Conservation (phyloP, 176 grass and related monocot species). For the Rhynchospora breviuscula region DNA sequence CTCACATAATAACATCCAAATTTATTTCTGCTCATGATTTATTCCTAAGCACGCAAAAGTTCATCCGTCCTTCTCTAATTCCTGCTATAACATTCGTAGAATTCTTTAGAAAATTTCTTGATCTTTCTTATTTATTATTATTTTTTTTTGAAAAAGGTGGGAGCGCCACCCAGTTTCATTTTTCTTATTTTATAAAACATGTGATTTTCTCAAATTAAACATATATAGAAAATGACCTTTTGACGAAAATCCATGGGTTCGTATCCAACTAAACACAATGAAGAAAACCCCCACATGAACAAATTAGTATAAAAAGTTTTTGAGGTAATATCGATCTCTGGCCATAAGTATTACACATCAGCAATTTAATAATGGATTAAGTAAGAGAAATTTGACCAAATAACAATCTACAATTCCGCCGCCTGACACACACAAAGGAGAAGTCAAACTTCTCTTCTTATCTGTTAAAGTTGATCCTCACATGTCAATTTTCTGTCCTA, state of each 20-base stretch:
- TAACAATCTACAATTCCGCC: neutral
- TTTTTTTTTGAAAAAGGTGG: no score
- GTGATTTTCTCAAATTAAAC: neutral
- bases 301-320: neutral
- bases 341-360: neutral
- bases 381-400: neutral
- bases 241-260: neutral
- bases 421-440: neutral
- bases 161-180: no score
- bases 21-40: neutral
- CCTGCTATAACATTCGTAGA: neutral
- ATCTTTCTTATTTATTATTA: no score
- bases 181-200: neutral
- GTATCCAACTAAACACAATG: neutral
- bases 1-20: neutral
- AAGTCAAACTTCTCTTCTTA: slow-evolving; percentile 24
- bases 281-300: neutral
- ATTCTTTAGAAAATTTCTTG: neutral
- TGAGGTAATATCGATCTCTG: neutral
- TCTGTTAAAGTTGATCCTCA: neutral
- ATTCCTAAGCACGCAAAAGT: neutral
- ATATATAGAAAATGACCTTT: neutral
- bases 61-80: neutral
- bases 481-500: neutral
- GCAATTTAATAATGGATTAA: slow-evolving; percentile 7